Conservation (phyloP, 176 grass and related monocot species). For the Leersia perrieri region DNA sequence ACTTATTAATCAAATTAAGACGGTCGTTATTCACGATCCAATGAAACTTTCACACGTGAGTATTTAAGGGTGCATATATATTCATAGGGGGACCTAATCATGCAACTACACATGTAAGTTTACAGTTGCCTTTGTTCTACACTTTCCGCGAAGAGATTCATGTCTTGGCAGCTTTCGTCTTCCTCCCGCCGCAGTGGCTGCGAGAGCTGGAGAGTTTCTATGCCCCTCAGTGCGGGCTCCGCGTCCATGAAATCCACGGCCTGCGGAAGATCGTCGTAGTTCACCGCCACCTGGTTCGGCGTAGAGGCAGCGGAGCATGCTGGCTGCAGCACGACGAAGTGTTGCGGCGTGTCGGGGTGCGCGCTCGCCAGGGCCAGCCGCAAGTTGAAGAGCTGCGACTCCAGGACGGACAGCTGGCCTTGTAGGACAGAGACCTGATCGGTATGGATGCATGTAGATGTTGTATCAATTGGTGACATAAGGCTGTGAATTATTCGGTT, state of each 20-base stretch:
- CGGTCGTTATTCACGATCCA: neutral
- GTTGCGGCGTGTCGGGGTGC: slow-evolving; percentile 30
- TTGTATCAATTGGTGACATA: neutral
- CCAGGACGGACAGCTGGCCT: slow-evolving; percentile 52
- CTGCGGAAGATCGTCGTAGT: slow-evolving; percentile 35
- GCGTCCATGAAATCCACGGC: slow-evolving; percentile 46
- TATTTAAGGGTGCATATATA: neutral
- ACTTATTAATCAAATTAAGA: neutral
- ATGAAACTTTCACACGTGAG: neutral
- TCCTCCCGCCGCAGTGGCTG: slow-evolving; percentile 23
- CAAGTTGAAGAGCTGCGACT: slow-evolving; percentile 58
- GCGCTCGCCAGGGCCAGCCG: slow-evolving; percentile 42
- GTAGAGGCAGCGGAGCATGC: slow-evolving; percentile 36
- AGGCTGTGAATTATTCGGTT: neutral
- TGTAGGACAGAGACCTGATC: slow-evolving; percentile 55
- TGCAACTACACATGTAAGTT: neutral
- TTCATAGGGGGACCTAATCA: neutral
- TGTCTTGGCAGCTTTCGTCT: slow-evolving; percentile 21
- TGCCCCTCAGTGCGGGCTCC: slow-evolving; percentile 22
- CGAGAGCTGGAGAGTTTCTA: slow-evolving; percentile 24
- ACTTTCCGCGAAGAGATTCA: slow-evolving; percentile 23
- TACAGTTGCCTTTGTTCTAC: neutral
- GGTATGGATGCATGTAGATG: neutral
- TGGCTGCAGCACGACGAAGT: slow-evolving; percentile 39
- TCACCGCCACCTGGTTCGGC: slow-evolving; percentile 41